Conservation (phyloP, 345 rosid species). For the Populus alba region DNA sequence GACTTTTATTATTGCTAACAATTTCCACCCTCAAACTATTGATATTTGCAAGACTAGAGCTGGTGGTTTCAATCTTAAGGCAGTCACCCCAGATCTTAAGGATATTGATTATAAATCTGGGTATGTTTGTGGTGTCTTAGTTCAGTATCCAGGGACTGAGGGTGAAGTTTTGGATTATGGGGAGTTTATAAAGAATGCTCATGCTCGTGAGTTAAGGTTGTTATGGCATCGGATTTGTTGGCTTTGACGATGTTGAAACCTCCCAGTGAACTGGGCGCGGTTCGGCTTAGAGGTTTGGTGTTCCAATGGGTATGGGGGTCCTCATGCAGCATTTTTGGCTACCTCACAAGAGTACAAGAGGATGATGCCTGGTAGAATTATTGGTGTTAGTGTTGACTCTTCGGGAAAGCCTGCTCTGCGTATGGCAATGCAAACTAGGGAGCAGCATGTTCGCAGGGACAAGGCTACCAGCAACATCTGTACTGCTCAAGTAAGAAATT, state of each 20-base stretch:
- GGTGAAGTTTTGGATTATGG: constrained; percentile 89
- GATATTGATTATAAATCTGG: constrained; percentile 74
- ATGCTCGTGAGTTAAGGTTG: constrained; percentile 91
- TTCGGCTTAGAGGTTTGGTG: constrained; percentile 95
- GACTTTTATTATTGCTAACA: constrained; percentile 76
- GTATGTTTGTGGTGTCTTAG: constrained; percentile 90
- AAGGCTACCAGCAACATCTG: constrained; percentile 99
- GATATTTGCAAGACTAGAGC: constrained; percentile 93
- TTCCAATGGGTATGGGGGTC: constrained; percentile 98
- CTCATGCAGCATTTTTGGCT: constrained; percentile 96
- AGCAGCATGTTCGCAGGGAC: constrained; percentile 97
- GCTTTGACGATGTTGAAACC: constrained; percentile 95
- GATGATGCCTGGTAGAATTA: constrained; percentile 97
- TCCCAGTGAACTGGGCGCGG: constrained; percentile 96
- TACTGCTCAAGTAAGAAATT: constrained; percentile 85
- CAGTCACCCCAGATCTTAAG: constrained; percentile 69
- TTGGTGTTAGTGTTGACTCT: constrained; percentile 93
- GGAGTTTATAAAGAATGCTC: constrained; percentile 84
- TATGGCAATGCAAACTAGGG: constrained; percentile 99
- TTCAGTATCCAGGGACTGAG: constrained; percentile 96
- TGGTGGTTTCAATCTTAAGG: constrained; percentile 76
- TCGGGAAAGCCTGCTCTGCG: constrained; percentile 89
- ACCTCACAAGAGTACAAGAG: constrained; percentile 98
- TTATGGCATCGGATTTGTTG: constrained; percentile 88
- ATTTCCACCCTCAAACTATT: constrained; percentile 92